Percentiles rank a stretch among this genome's conserved stretches.
Evolutionary conservation across 371 early-diverging fungal genomes (phyloP).

Genomic region (Zancudomyces culisetae): DNA sequence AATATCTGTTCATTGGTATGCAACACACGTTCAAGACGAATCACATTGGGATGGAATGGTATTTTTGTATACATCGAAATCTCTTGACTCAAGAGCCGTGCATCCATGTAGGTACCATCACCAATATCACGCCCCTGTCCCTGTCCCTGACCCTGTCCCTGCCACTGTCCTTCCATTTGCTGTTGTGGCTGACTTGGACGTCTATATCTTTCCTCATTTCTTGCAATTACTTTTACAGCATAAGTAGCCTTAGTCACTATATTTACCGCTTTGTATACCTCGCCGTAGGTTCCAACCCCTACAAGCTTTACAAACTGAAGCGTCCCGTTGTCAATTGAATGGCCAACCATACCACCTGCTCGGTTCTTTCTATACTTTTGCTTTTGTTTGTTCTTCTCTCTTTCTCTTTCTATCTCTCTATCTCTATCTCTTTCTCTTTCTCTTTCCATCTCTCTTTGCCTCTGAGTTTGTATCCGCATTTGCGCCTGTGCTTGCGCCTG

Average conservation of each 20-base stretch:
- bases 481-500: too few species aligned
- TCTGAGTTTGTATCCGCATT: too few species aligned
- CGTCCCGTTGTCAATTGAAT: slow-evolving; percentile 22
- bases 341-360: slow-evolving; percentile 17
- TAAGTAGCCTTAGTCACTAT: slow-evolving; percentile 13
- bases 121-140: too few species aligned
- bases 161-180: slow-evolving; percentile 4
- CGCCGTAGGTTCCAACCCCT: slow-evolving; percentile 27
- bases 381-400: too few species aligned
- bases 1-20: slow-evolving; percentile 92
- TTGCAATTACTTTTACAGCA: slow-evolving; percentile 21
- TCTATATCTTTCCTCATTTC: slow-evolving; percentile 5
- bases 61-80: slow-evolving; percentile 17
- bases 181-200: neutral
- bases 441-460: too few species aligned
- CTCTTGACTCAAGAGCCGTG: slow-evolving; percentile 17
- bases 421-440: too few species aligned
- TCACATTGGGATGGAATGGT: slow-evolving; percentile 56
- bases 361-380: too few species aligned
- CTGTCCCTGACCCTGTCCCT: too few species aligned
- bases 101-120: slow-evolving; percentile 20
- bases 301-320: slow-evolving; percentile 21
- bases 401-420: too few species aligned
- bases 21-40: slow-evolving; percentile 86
- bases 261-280: slow-evolving; percentile 22